Conservation (phyloP, 1,139 yeast genomes). For the Diutina rugosa region DNA sequence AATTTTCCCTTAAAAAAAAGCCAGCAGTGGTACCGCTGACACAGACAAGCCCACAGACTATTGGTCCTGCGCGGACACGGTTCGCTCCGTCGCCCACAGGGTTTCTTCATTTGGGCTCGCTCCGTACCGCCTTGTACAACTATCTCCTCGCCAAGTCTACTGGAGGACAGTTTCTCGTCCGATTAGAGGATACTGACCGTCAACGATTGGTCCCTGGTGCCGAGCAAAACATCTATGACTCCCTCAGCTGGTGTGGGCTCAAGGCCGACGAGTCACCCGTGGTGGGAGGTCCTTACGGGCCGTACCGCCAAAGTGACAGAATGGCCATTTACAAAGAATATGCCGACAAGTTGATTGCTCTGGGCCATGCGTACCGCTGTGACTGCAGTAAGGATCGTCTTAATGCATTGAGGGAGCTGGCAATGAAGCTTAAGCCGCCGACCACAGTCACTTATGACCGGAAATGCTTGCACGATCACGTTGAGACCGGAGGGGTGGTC, state of each 20-base stretch:
- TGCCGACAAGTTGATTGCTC: constrained; percentile 39
- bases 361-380: constrained; percentile 75
- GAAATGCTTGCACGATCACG: constrained; percentile 32
- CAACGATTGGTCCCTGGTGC: constrained; percentile 70
- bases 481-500: constrained; percentile 9
- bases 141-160: constrained; percentile 71
- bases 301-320: constrained; percentile 79
- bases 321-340: constrained; percentile 48
- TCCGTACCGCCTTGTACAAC: constrained; percentile 87
- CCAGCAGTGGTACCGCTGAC: neutral
- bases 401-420: constrained; percentile 53
- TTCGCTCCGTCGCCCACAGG: constrained; percentile 99
- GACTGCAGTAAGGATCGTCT: constrained; percentile 78
- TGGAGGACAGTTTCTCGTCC: constrained; percentile 64
- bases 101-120: constrained; percentile 76
- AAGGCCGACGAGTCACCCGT: constrained; percentile 73
- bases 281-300: constrained; percentile 55
- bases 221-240: constrained; percentile 64
- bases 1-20: neutral
- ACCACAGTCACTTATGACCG: constrained; percentile 90
- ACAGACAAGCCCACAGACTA: constrained; percentile 22
- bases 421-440: constrained; percentile 68
- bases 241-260: constrained; percentile 69
- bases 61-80: constrained; percentile 65
- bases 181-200: constrained; percentile 90